Evolutionary conservation across 805 yeast species (phyloP).

Genomic region (Pichia phayaonensis): DNA sequence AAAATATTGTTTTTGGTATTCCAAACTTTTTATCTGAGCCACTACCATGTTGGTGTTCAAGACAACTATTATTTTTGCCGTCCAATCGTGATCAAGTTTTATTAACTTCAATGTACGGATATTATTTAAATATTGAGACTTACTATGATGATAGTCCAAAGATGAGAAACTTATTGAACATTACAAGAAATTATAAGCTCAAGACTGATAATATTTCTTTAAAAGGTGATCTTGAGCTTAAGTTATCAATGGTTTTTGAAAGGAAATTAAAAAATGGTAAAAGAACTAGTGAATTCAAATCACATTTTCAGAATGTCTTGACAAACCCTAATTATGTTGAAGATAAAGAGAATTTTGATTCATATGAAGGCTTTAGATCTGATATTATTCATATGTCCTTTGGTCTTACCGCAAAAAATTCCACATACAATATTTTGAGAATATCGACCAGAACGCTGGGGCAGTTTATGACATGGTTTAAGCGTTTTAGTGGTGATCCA

Average conservation of each 20-base stretch:
- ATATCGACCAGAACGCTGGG: conserved; percentile 58
- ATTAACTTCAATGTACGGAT: conserved; percentile 22
- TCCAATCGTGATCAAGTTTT: conserved; percentile 19
- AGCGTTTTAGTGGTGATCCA: conserved; percentile 64
- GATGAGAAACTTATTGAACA: conserved; percentile 5
- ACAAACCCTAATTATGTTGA: conserved; percentile 44
- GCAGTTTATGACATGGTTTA: conserved; percentile 79
- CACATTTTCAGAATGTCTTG: conserved; percentile 51
- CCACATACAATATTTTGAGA: conserved; percentile 59
- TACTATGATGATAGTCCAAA: conserved; percentile 8
- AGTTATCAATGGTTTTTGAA: conserved; percentile 52
- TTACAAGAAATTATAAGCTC: conserved; percentile 17
- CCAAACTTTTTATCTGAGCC: conserved; percentile 63
- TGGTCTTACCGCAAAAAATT: conserved; percentile 26
- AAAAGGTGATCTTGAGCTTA: conserved; percentile 53
- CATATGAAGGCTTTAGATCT: conserved; percentile 70
- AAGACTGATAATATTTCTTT: conserved; percentile 52
- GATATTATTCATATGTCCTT: conserved; percentile 68
- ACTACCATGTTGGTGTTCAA: conserved; percentile 52
- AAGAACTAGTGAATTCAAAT: conserved; percentile 37
- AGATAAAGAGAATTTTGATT: conserved; percentile 55
- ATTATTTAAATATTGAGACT: conserved; percentile 16
- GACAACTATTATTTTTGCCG: conserved; percentile 40
- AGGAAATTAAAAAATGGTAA: conserved; percentile 30
- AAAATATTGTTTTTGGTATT: conserved; percentile 58